phyloP scores from a whole-genome alignment of 192 early-diverging fungal genomes.

The Coemansia pectinata region DNA sequence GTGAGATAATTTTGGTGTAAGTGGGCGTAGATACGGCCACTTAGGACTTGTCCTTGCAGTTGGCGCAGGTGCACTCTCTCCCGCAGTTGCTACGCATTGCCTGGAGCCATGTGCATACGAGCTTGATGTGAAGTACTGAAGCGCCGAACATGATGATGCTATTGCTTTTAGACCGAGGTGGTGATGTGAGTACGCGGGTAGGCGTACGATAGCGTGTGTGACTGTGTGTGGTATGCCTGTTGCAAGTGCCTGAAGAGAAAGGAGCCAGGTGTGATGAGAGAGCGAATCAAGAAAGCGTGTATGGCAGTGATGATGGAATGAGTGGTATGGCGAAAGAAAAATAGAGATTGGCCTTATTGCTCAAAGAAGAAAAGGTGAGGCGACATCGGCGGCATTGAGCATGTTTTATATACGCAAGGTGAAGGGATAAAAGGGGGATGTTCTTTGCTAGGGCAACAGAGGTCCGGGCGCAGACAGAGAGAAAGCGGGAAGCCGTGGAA shows the following conservation, averaged over 20 bases:
- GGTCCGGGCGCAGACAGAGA: slow-evolving; percentile 10
- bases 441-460: background rate
- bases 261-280: background rate
- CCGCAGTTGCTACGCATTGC: slow-evolving; percentile 31
- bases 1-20: background rate
- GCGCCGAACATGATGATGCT: background rate
- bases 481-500: background rate
- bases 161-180: background rate
- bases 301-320: background rate
- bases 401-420: background rate
- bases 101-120: slow-evolving; percentile 25
- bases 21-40: background rate
- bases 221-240: background rate
- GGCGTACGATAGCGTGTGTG: background rate
- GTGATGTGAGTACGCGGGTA: background rate
- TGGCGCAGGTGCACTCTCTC: slow-evolving; percentile 48
- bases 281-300: background rate
- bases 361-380: background rate
- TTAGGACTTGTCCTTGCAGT: slow-evolving; percentile 36
- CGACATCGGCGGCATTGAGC: slow-evolving; percentile 7
- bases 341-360: background rate
- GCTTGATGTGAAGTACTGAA: slow-evolving; percentile 9
- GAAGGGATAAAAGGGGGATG: background rate
- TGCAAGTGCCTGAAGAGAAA: background rate
- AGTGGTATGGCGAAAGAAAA: slow-evolving; percentile 3